Percentiles rank a stretch among this genome's conserved stretches.
Conservation (phyloP, 768 basidiomycete genomes). For the Lactarius evosmus region DNA sequence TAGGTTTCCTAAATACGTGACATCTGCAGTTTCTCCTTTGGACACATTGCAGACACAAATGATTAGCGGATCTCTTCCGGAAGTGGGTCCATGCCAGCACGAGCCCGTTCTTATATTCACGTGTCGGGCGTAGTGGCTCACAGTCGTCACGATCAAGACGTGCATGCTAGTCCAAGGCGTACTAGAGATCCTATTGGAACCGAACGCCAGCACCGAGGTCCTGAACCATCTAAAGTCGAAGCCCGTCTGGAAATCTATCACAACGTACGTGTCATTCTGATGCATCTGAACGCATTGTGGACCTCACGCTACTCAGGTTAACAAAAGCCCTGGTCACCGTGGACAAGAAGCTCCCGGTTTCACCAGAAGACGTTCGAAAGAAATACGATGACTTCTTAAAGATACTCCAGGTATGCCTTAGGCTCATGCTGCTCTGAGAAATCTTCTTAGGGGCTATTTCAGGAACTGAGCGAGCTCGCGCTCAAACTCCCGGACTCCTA, state of each 20-base stretch:
- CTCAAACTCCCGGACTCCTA: conserved; percentile 10
- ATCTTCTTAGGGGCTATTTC: not conserved
- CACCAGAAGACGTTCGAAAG: not conserved
- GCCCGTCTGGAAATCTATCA: conserved; percentile 15
- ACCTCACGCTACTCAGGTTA: conserved; percentile 7
- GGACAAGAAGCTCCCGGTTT: not conserved
- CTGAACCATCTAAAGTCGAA: conserved; percentile 19
- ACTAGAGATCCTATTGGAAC: conserved; percentile 6
- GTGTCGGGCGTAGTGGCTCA: conserved; percentile 13
- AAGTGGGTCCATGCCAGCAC: not conserved
- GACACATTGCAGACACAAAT: not conserved
- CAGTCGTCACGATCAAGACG: conserved; percentile 15
- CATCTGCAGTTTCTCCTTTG: not conserved
- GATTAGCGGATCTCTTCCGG: not conserved
- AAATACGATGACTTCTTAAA: conserved; percentile 12
- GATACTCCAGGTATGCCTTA: conserved; percentile 11
- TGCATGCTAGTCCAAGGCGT: conserved; percentile 22
- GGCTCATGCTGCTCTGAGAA: not conserved
- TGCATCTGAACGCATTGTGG: not conserved
- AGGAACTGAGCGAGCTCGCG: not conserved
- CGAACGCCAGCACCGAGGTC: not conserved
- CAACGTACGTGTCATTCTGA: not conserved
- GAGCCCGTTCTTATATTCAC: not conserved
- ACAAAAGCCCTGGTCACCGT: not conserved
- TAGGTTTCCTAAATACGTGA: conserved; percentile 16